A percentile compares a stretch with the other conserved stretches of the same genome.
phyloP scores from a whole-genome alignment of 2,329 filamentous ascomycete genomes.

The Tolypocladium tundrense region DNA sequence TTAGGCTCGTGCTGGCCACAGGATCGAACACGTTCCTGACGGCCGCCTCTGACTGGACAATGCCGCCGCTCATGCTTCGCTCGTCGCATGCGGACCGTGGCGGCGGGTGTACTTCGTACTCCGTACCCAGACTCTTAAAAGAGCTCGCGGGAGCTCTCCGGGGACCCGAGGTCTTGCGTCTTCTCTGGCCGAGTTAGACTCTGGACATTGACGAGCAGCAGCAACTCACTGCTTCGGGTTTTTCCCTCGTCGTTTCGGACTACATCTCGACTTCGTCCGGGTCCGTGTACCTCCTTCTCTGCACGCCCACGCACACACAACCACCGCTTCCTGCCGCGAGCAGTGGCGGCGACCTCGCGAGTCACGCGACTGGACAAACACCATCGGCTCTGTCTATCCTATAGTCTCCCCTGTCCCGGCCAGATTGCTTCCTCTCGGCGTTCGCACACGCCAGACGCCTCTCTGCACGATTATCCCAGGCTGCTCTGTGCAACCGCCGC shows the following conservation, averaged over 20 bases:
- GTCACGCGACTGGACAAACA: not conserved
- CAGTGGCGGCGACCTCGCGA: not conserved
- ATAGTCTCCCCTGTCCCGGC: not conserved
- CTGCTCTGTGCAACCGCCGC: too few species aligned
- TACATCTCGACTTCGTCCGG: not conserved
- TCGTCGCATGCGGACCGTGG: conserved; percentile 7
- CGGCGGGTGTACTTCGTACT: not conserved
- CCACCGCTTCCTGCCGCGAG: not conserved
- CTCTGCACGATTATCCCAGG: not conserved
- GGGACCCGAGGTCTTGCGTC: not conserved
- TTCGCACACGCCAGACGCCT: not conserved
- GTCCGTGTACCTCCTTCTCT: not conserved
- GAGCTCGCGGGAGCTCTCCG: not conserved
- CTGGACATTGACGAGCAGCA: not conserved
- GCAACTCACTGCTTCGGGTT: not conserved
- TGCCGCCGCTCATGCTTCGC: conserved; percentile 1
- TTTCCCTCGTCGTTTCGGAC: not conserved
- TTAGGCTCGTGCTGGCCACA: conserved; percentile 5
- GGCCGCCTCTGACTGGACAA: conserved; percentile 9
- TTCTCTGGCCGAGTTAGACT: not conserved
- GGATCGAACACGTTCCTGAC: conserved; percentile 8
- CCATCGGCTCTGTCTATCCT: not conserved
- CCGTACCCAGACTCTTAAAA: not conserved
- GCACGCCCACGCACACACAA: not conserved
- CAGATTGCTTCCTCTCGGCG: not conserved